A percentile compares a stretch with the other conserved stretches of the same genome.
Evolutionary conservation across 2,329 filamentous ascomycete species (phyloP).

Genomic region (Ophiosphaerella narmari): DNA sequence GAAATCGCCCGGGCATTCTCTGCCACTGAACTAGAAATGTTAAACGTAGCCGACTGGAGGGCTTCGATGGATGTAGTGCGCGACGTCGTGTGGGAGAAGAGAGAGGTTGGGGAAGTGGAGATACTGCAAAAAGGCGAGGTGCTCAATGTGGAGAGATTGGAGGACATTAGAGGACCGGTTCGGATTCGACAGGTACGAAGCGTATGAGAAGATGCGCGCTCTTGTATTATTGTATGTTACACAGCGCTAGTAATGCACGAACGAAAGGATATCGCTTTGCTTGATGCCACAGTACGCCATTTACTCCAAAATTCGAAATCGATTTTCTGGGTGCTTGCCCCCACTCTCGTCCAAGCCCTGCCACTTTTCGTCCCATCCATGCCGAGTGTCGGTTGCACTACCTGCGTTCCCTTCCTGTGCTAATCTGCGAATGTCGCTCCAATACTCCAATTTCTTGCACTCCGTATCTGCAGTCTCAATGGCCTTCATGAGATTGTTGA

Average conservation of each 20-base stretch:
- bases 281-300: not conserved
- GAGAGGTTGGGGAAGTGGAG: conserved; percentile 51
- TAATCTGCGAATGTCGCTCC: conserved; percentile 69
- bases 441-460: conserved; percentile 80
- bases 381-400: conserved; percentile 34
- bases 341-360: conserved; percentile 45
- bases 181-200: conserved; percentile 41
- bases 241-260: conserved; percentile 3
- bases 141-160: conserved; percentile 37
- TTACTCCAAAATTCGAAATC: conserved; percentile 6
- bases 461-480: conserved; percentile 78
- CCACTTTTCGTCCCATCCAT: conserved; percentile 46
- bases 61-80: conserved; percentile 54
- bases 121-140: conserved; percentile 55
- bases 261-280: conserved; percentile 4
- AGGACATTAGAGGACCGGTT: conserved; percentile 54
- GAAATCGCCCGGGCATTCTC: conserved; percentile 56
- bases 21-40: conserved; percentile 41
- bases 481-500: conserved; percentile 73
- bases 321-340: conserved; percentile 33
- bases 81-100: conserved; percentile 48
- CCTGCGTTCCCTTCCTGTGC: conserved; percentile 44
- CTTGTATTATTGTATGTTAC: conserved; percentile 10
- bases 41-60: conserved; percentile 47
- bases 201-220: not conserved